These are phyloP conservation scores for Pleurozium schreberi DNA, from an alignment of 225 moss, liverwort and hornwort species.

Conservation along the genomic window DNA sequence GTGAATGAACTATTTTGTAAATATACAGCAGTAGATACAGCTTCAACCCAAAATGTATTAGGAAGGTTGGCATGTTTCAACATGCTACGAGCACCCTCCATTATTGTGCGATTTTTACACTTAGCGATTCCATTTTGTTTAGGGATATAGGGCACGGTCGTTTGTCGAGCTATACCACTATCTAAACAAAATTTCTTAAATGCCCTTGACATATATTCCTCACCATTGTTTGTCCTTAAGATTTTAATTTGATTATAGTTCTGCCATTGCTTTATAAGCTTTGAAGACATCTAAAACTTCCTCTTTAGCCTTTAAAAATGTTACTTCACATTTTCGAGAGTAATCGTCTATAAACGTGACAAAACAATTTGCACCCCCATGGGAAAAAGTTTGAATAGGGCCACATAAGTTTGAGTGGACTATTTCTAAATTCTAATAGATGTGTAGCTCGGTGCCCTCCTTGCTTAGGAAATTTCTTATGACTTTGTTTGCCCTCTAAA, in stretches of 20 bases:
- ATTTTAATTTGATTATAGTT: background rate
- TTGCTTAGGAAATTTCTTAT: background rate
- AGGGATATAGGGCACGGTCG: fast-evolving
- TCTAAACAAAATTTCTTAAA: background rate
- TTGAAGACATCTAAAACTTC: no score
- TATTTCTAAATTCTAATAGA: no score
- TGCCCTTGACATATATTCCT: fast-evolving
- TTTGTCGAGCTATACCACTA: background rate
- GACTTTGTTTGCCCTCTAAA: no score
- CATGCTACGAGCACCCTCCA: background rate
- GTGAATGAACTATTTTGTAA: background rate
- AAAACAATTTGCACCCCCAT: no score
- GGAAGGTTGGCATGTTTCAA: background rate
- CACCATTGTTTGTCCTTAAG: background rate
- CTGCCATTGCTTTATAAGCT: no score
- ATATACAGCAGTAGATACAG: fast-evolving
- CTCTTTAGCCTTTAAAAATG: no score
- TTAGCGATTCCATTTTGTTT: background rate
- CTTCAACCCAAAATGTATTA: background rate
- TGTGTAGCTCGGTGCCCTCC: no score
- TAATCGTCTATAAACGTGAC: no score
- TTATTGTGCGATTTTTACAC: background rate
- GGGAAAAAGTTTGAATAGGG: no score
- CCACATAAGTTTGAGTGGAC: no score
- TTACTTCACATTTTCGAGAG: no score